Evolutionary conservation across 2,329 filamentous ascomycete genomes (phyloP), one percentile per base, ranked within the genome.

Genomic region (Fusarium sp.): DNA sequence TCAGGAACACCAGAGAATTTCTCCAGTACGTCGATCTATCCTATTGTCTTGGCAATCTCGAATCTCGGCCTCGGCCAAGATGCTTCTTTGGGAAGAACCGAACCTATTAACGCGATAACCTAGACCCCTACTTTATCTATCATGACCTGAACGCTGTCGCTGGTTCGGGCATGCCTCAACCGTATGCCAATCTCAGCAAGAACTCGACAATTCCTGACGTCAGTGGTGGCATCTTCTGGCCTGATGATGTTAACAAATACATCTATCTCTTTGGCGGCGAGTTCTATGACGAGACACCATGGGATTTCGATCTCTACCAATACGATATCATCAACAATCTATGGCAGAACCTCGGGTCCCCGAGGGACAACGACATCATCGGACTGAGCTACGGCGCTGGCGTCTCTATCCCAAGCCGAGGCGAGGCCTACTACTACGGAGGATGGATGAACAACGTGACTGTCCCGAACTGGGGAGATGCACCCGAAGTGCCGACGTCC

Each of bases 211-310:
- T 90, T n/a, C 88, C 88, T 0, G 77, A 67, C 58, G 77, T 79
- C 1, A 72, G 77, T 55, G 83, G 83, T 33, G 83, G 81, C 27
- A 75, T 84, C 3, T 77, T 90, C 11, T 90, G 88, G 88, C 80
- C 83, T 7, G 89, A 90, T 74, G 79, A 83, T 25, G 81, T 87
- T 38, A 90, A 91, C 78, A 89, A 89, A 74, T 81, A 84, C 44
- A 83, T 91, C 54, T 90, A 89, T 73, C 80, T 88, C 2, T 90
- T 86, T 71, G 89, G 88, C 10, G 89, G 89, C 49, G 85, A 89
- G 67, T 88, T 84, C 69, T 86, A 84, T 69, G 75, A 76, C 62
- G 74, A 79, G 27, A 74, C 80, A 2, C 85, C 86, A 0, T 78
- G 80, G 36, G 74, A 81, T 0, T 84, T 85, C 58, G 78, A 78